These are phyloP conservation scores for Xylaria sp. DNA, from an alignment of 2,329 filamentous ascomycete genomes.

Conservation along the genomic window DNA sequence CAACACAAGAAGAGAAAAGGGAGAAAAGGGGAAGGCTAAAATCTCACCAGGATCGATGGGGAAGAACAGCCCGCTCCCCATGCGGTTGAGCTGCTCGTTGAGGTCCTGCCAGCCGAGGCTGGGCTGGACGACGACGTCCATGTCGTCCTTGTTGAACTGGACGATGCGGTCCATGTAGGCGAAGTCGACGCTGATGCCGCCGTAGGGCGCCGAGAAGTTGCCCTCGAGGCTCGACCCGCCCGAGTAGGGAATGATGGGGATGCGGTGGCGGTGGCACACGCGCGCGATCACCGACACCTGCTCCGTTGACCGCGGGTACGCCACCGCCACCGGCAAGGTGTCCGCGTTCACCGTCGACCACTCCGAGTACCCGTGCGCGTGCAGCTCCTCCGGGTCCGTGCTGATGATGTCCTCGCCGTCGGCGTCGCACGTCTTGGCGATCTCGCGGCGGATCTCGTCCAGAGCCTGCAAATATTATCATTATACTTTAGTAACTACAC, in stretches of 20 bases:
- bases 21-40: background rate
- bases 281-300: conserved; percentile 63
- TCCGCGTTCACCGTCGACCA: conserved; percentile 67
- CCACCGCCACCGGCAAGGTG: conserved; percentile 63
- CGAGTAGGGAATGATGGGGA: conserved; percentile 86
- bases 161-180: conserved; percentile 83
- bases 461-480: conserved; percentile 50
- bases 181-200: conserved; percentile 89
- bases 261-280: conserved; percentile 75
- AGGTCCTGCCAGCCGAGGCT: conserved; percentile 90
- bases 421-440: conserved; percentile 37
- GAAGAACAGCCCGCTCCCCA: conserved; percentile 80
- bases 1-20: background rate
- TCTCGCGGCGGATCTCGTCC: conserved; percentile 53
- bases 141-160: conserved; percentile 79
- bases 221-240: conserved; percentile 86
- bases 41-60: conserved; percentile 79
- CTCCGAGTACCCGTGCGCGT: conserved; percentile 66
- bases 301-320: conserved; percentile 63
- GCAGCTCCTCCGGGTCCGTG: conserved; percentile 63
- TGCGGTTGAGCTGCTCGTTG: conserved; percentile 70
- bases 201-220: conserved; percentile 85
- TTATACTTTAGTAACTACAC: background rate
- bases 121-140: conserved; percentile 92
- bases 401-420: conserved; percentile 60